Evolutionary conservation across 1,139 yeast species (phyloP), one percentile per base, ranked within the genome.

Genomic region (Candida neerlandica): DNA sequence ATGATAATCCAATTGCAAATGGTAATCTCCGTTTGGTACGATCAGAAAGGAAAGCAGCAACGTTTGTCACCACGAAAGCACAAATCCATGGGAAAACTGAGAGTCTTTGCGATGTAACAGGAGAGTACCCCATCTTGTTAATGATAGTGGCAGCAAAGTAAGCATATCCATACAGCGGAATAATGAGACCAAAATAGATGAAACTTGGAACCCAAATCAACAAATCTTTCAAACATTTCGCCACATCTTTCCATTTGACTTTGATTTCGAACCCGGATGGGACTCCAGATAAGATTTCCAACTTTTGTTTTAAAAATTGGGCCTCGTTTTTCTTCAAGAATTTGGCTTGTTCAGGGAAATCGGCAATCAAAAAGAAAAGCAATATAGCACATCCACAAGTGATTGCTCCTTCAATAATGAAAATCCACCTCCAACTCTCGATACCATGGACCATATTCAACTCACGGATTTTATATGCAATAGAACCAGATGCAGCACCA

Each of bases 21-120:
- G 80, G 77, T 48, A 75, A 69, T 58, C 91, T 73, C 51, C 66
- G 71, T 46, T 76, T 65, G 23, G 64, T 44, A 41, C 59, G 60
- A 59, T 85, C 91, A 3, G 88, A 84, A 9, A 70, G 47, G 51
- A 73, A 69, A 0, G 82, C 81, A 14, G 67, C 56, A 10, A 75
- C 57, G 66, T 82, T 78, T 43, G 81, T 77, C 44, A 78, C 63
- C 2, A 80, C 87, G 61, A 85, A 81, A 0, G 89, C 84, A 26
- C 71, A 72, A 34, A 84, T 72, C 91, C 91, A 86, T 15, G 92
- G 92, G 58, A 84, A 86, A 48, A 86, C 82, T 0, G 90, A 84
- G 58, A 81, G 84, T 47, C 81, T 78, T 65, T 86, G 87, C 21
- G 89, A 85, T 50, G 76, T 69, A 55, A 82, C 81, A 0, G 86